Evolutionary conservation across 495 filamentous ascomycete genomes (phyloP), one percentile per base, ranked within the genome.

Genomic region (Barbatosphaeria neglecta): DNA sequence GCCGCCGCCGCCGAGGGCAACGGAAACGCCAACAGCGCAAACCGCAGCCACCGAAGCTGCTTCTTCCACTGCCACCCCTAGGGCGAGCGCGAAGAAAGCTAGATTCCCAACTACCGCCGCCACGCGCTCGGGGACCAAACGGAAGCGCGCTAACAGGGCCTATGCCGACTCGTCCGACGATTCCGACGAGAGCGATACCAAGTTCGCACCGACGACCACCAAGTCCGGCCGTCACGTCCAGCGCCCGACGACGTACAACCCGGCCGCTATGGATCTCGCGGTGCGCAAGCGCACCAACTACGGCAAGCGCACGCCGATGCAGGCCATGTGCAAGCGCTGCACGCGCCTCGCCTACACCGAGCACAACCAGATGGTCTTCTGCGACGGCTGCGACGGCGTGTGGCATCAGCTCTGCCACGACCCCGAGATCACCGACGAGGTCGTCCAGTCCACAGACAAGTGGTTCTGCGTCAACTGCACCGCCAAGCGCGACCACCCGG

Each of bases 361-460:
- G 16, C 78, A 60, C 48, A 98, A 98, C 62, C 75, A 80, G 67
- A 95, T 98, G 46, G 92, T 97, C 7, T 92, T 95, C 60, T 98
- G 92, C 65, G 89, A 95, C 62, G 82, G 80, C 11, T 98, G 92
- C 68, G 89, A 92, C 58, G 72, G 71, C 10, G 77, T 83, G 15
- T 98, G 89, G 78, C 92, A 98, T 61, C 90, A 95, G 62, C 75
- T 76, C 50, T 97, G 92, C 56, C 90, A 96, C 61, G 78, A 92
- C 52, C 89, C 92, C 0, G 75, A 74, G 4, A 89, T 98, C 51
- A 69, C 73, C 7, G 75, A 81, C 48, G 76, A 85, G 10, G 78
- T 85, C 7, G 77, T 94, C 4, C 59, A 47, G 22, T 68, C 82
- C 49, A 80, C 82, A 43, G 75, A 72, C 45, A 76, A 82, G 49